These are phyloP conservation scores for Penicillium sp. DNA, from an alignment of 2,329 filamentous ascomycete species.

Conservation along the genomic window DNA sequence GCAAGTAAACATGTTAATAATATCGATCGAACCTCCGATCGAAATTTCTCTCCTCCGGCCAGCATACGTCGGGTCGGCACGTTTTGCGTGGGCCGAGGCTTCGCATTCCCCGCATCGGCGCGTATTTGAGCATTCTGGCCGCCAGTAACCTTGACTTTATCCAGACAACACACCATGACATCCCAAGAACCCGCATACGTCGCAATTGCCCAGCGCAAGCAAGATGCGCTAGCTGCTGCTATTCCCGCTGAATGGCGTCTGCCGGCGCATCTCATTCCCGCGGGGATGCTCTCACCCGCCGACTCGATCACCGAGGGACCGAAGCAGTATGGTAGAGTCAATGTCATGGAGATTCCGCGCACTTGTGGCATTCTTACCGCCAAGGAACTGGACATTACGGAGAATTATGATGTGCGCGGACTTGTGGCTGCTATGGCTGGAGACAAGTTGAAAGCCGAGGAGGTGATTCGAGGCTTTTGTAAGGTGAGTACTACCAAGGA, in stretches of 20 bases:
- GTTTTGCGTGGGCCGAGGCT: constrained; percentile 20
- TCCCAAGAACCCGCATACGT: constrained; percentile 36
- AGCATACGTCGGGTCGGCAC: not conserved
- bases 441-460: constrained; percentile 46
- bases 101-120: constrained; percentile 28
- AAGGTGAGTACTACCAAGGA: constrained; percentile 44
- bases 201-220: constrained; percentile 47
- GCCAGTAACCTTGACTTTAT: not conserved
- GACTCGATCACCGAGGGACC: constrained; percentile 44
- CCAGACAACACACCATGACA: constrained; percentile 24
- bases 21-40: too few species aligned
- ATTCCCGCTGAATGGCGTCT: constrained; percentile 51
- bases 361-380: constrained; percentile 59
- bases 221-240: constrained; percentile 43
- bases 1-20: not conserved
- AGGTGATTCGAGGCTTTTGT: constrained; percentile 62
- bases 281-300: constrained; percentile 43
- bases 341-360: constrained; percentile 58
- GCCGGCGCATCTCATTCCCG: constrained; percentile 39
- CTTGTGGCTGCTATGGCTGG: constrained; percentile 45
- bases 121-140: constrained; percentile 7
- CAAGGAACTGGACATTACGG: constrained; percentile 62
- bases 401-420: constrained; percentile 55
- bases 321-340: constrained; percentile 40
- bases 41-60: not conserved